Evolutionary conservation across 2,329 filamentous ascomycete genomes (phyloP).

Genomic region (Ophiocordyceps polyrhachis-furcata): DNA sequence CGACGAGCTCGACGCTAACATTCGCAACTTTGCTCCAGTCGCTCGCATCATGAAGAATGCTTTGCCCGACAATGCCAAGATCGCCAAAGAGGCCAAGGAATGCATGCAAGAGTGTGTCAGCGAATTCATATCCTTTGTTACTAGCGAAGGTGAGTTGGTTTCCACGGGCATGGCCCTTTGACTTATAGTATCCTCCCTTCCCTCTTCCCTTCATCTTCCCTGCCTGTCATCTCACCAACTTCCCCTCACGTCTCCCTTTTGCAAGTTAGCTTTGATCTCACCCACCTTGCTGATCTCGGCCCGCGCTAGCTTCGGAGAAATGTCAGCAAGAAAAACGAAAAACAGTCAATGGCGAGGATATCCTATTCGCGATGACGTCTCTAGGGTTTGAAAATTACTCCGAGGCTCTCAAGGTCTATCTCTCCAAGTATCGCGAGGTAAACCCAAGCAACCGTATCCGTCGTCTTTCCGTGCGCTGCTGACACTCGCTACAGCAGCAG

Average conservation of each 20-base stretch:
- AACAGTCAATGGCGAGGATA: constrained; percentile 97
- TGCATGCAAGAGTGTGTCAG: constrained; percentile 99
- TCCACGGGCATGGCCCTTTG: neutral
- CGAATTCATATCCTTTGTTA: constrained; percentile 99
- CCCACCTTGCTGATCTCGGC: neutral
- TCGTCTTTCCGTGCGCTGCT: neutral
- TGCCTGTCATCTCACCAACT: neutral
- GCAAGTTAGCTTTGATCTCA: neutral
- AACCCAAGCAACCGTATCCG: neutral
- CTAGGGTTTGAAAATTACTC: constrained; percentile 98
- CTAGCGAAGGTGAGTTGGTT: constrained; percentile 67
- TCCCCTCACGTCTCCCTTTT: neutral
- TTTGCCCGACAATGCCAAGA: constrained; percentile 94
- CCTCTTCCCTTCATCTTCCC: neutral
- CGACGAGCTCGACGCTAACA: constrained; percentile 68
- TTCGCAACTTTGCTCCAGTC: constrained; percentile 86
- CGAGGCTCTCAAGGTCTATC: constrained; percentile 93
- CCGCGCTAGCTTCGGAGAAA: constrained; percentile 71
- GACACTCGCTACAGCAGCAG: constrained; percentile 16
- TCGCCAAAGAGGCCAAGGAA: constrained; percentile 96
- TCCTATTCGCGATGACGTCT: constrained; percentile 97
- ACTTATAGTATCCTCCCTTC: neutral
- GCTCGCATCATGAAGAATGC: constrained; percentile 98
- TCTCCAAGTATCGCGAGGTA: constrained; percentile 94
- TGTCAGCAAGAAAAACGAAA: constrained; percentile 99